Evolutionary conservation across 2,329 filamentous ascomycete genomes (phyloP), one percentile per base, ranked within the genome.

Genomic region (Geoglossum cookeanum): DNA sequence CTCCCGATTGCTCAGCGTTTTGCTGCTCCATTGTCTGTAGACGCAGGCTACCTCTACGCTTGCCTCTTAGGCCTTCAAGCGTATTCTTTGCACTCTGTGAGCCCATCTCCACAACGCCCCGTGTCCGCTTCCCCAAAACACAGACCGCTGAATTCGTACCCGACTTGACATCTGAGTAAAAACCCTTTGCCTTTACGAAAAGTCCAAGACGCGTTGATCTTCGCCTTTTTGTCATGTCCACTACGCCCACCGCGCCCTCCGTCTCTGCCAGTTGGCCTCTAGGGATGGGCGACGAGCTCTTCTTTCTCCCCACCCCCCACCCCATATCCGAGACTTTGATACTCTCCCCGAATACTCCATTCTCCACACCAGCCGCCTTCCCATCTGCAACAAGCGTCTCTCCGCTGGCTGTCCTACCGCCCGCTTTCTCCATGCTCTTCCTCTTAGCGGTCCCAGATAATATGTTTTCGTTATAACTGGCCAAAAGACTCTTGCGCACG

Each of bases 51-150:
- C 60, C 77, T 73, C 66, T 72, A 69, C 70, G 68, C 52, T 65
- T 27, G 5, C 27, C 42, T 22, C 15, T 64, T 32, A 83, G 66
- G 63, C 85, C 82, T 59, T 81, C 78, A 39, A 79, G 67, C 57
- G 27, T 11, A 27, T 57, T 37, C 30, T 30, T 37, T 13, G 55
- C 35, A 8, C 72, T 74, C 30, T 69, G 63, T 29, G 74, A 63
- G 15, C 69, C 69, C 61, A 75, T 75, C 58, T 79, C 75, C 55
- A 76, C 67, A 7, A 71, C 70, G 63, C 79, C 78, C 62, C 78
- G 74, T 57, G 76, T 72, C 55, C 80, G 76, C 68, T 86, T 87
- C 59, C 79, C 75, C 30, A 84, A 67, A 29, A 75, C 72, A 55
- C 29, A 9, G 13, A 30, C 56, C 51, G 27, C 35, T 35, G 37